Base-by-base conservation (phyloP, 2,329 filamentous ascomycete genomes). In the Beauveria bassiana region DNA sequence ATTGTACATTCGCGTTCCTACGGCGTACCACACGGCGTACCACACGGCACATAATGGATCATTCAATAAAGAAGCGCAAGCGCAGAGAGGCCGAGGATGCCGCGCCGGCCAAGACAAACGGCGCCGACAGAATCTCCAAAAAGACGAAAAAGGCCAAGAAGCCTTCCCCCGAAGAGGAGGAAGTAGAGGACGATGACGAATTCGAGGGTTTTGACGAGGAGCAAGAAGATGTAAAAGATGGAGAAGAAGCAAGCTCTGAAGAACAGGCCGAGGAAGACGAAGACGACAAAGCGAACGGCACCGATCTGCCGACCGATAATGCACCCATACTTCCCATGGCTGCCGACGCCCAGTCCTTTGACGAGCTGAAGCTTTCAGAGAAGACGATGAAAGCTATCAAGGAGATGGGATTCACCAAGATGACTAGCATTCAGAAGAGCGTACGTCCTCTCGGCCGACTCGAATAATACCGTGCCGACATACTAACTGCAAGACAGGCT, bases 351-450 rank as follows among this genome's bases (percentile, higher is more conserved):
- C 79, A 87, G 69, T 85, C 86, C 57, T 96, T 97, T 71, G 77
- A 85, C 40, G 89, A 98, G 66, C 80, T 99, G 65, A 90, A 90
- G 60, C 82, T 99, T 12, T 95, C 91, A 1, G 89, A 93, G 26
- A 92, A 90, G 75, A 97, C 92, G 0, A 89, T 93, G 82, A 86
- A 89, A 77, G 93, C 92, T 9, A 92, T 97, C 68, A 71, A 87
- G 62, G 90, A 89, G 65, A 98, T 99, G 93, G 90, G 90, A 16
- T 97, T 98, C 72, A 87, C 89, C 70, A 93, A 83, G 53, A 97
- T 99, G 93, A 98, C 95, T 1, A 90, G 95, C 73, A 97, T 98
- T 67, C 95, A 98, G 75, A 84, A 86, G 68, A 84, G 89, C 57
- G 71, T 73, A 64, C 42, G 71, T 68, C 24, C 18, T 20, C n/a